Evolutionary conservation across 192 early-diverging fungal species (phyloP).

Genomic region (Entomortierella parvispora): DNA sequence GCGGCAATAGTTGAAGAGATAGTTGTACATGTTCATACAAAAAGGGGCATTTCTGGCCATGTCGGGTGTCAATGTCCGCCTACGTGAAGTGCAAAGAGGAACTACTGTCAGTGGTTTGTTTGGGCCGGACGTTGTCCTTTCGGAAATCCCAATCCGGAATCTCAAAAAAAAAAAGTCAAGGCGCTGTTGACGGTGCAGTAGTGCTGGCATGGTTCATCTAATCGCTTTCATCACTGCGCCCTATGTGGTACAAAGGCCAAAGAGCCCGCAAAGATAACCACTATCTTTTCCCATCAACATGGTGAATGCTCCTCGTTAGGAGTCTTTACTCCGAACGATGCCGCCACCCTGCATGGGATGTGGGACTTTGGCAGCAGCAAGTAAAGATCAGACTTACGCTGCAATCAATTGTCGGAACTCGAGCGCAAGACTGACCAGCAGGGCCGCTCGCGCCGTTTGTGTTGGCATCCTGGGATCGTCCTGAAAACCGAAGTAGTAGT

Average conservation of each 20-base stretch:
- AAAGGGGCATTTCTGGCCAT: slow-evolving; percentile 74
- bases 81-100: slow-evolving; percentile 64
- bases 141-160: background rate
- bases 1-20: slow-evolving; percentile 84
- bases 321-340: too few species aligned
- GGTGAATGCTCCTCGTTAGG: too few species aligned
- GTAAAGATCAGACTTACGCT: slow-evolving; percentile 30
- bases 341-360: too few species aligned
- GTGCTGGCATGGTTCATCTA: too few species aligned
- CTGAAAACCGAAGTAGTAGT: slow-evolving; percentile 52
- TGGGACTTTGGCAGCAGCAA: too few species aligned
- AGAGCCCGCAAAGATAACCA: too few species aligned
- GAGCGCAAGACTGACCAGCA: slow-evolving; percentile 43
- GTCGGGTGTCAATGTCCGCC: slow-evolving; percentile 74
- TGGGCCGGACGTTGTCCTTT: too few species aligned
- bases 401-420: slow-evolving; percentile 45
- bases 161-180: background rate
- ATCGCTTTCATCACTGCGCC: too few species aligned
- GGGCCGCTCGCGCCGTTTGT: slow-evolving; percentile 46
- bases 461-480: slow-evolving; percentile 46
- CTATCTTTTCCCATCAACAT: too few species aligned
- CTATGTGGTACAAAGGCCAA: too few species aligned
- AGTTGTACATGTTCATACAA: slow-evolving; percentile 87
- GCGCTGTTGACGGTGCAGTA: too few species aligned
- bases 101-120: too few species aligned